A percentile compares a stretch with the other conserved stretches of the same genome.
phyloP scores from a whole-genome alignment of 116 monocot genomes.

The Zostera marina region DNA sequence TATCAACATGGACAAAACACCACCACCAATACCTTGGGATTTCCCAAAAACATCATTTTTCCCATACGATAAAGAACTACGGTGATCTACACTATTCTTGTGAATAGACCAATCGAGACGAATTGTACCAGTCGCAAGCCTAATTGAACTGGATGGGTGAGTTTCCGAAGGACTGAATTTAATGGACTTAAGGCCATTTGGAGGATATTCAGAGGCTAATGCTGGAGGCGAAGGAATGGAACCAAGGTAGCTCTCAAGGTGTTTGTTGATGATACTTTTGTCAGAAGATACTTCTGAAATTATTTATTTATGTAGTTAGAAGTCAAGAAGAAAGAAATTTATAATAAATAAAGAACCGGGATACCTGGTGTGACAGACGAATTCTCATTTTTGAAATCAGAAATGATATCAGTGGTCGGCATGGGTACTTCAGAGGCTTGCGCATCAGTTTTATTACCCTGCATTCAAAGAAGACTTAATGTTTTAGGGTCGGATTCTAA shows the following conservation, averaged over 20 bases:
- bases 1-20: constrained; percentile 12
- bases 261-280: constrained; percentile 3
- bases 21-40: not conserved
- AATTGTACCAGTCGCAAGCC: constrained; percentile 29
- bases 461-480: not conserved
- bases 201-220: constrained; percentile 32
- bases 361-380: not conserved
- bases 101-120: constrained; percentile 19
- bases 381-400: not conserved
- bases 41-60: constrained; percentile 5
- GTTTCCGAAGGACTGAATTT: constrained; percentile 5
- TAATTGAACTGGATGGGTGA: constrained; percentile 16
- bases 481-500: too few relatives aligned
- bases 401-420: too few relatives aligned
- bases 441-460: not conserved
- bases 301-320: too few relatives aligned
- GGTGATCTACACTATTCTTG: not conserved
- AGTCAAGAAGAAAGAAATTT: too few relatives aligned
- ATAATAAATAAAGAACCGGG: too few relatives aligned
- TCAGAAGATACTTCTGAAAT: too few relatives aligned
- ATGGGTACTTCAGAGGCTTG: too few relatives aligned
- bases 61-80: not conserved
- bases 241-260: constrained; percentile 37
- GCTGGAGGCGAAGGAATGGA: constrained; percentile 54
- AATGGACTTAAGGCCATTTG: constrained; percentile 5